phyloP scores from a whole-genome alignment of 129 eudicot genomes.

The Scalesia atractyloides region DNA sequence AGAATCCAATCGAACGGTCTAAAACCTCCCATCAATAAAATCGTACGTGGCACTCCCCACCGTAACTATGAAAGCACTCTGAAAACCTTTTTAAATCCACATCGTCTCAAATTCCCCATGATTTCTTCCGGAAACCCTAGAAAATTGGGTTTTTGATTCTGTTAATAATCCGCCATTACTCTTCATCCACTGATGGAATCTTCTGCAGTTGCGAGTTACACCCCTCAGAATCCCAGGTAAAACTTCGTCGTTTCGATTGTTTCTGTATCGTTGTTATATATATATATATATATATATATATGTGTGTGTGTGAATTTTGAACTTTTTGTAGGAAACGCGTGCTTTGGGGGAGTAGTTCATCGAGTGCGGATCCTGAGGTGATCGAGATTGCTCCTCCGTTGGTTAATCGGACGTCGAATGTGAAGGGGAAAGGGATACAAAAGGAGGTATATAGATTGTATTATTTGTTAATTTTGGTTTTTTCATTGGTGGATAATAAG shows the following conservation, averaged over 20 bases:
- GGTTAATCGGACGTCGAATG: slow-evolving; percentile 31
- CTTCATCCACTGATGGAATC: neutral
- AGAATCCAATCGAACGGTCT: slow-evolving; percentile 13
- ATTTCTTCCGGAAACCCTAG: slow-evolving; percentile 1
- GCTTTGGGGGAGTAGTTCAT: slow-evolving; percentile 50
- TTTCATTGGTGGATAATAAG: neutral
- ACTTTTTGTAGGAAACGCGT: slow-evolving; percentile 53
- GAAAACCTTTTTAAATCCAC: neutral
- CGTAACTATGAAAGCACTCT: slow-evolving; percentile 21
- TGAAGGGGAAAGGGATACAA: slow-evolving; percentile 26
- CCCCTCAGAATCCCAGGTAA: too few relatives aligned
- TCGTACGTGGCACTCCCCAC: slow-evolving; percentile 13
- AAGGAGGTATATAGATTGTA: slow-evolving; percentile 49
- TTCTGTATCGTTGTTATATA: neutral
- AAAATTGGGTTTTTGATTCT: slow-evolving; percentile 15
- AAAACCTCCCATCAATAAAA: neutral
- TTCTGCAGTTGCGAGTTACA: too few relatives aligned
- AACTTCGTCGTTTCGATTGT: neutral
- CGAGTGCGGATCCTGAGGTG: slow-evolving; percentile 59
- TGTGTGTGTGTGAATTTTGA: slow-evolving; percentile 6
- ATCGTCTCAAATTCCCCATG: too few relatives aligned
- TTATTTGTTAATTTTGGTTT: neutral
- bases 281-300: neutral
- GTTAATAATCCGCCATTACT: neutral
- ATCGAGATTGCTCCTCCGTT: slow-evolving; percentile 57